Conservation (phyloP, 2,329 filamentous ascomycete species). For the Ascochyta viciae-villosae region DNA sequence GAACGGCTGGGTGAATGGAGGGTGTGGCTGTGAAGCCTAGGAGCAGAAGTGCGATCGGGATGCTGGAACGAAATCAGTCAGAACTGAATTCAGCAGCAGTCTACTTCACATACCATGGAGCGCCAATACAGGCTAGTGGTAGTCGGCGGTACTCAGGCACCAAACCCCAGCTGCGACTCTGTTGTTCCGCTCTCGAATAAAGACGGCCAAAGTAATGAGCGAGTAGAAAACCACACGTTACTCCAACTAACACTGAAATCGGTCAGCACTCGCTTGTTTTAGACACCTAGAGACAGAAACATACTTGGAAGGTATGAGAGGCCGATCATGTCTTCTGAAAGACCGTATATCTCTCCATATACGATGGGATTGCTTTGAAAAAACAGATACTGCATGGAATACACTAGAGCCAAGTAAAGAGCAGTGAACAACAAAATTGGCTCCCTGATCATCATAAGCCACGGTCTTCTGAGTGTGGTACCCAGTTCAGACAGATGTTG, state of each 20-base stretch:
- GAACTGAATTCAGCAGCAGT: not conserved
- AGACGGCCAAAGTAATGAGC: not conserved
- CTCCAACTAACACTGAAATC: slow-evolving; percentile 1
- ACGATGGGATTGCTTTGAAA: slow-evolving; percentile 74
- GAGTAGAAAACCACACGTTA: slow-evolving; percentile 2
- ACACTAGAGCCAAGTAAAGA: slow-evolving; percentile 66
- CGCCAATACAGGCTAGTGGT: slow-evolving; percentile 71
- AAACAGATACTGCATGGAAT: slow-evolving; percentile 71
- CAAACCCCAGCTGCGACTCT: slow-evolving; percentile 24
- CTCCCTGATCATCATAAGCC: slow-evolving; percentile 68
- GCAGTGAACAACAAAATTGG: slow-evolving; percentile 74
- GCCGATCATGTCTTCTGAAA: not conserved
- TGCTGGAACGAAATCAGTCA: not conserved
- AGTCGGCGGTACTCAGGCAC: slow-evolving; percentile 69
- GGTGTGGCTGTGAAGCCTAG: slow-evolving; percentile 16
- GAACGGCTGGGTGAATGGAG: slow-evolving; percentile 33
- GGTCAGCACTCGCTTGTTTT: not conserved
- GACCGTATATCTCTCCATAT: slow-evolving; percentile 51
- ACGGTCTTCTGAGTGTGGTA: slow-evolving; percentile 2
- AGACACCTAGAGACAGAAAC: not conserved
- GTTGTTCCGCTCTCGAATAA: not conserved
- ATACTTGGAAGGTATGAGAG: slow-evolving; percentile 8
- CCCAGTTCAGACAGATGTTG: not conserved
- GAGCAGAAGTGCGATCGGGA: slow-evolving; percentile 3
- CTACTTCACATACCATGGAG: slow-evolving; percentile 57